Base-by-base conservation (phyloP, 768 basidiomycete genomes). In the Leccinum boreale region DNA sequence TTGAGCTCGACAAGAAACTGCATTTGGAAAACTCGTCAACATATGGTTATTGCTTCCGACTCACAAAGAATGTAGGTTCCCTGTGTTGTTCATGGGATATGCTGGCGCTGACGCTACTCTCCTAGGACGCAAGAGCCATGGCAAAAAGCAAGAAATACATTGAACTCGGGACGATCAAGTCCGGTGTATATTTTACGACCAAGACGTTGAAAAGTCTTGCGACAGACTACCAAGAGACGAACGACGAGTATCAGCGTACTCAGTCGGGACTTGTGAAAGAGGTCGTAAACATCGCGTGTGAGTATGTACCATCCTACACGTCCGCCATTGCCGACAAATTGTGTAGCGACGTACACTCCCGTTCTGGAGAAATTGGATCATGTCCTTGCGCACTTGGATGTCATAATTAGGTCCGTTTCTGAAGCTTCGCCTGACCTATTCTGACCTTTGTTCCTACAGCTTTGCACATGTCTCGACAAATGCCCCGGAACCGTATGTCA, bases 1-100 rank as follows among this genome's bases (percentile, higher is more conserved):
- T 99, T 10, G 94, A 96, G 15, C 81, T 93, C 3, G 92, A 97
- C 72, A 96, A 96, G 77, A 98, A 98, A 75, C 74, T 98, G 11
- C 97, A 98, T 72, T 77, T 99, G 28, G 97, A 99, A 75, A 94
- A 95, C 65, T 91, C 89, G 53, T 81, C 82, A 56, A 83, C 85
- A 1, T 92, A 96, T 67, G 94, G 94, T 2, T 96, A 98, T 70
- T 94, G 91, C 65, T 92, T 98, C 75, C 77, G 97, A 26, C 70
- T 98, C 46, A 95, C 95, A 1, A 95, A 97, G 68, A 90, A 87
- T 61, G 96, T 94, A 62, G 54, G 85, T 75, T 5, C 55, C 33
- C 5, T 4, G 8, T 14, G 42, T 19, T 39, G 45, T 15, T 17
- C 23, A 15, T 44, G 11, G 26, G 31, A 5, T 31, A 12, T 3